Conservation (phyloP, 2,329 filamentous ascomycete genomes). For the Aspergillus tamarii region DNA sequence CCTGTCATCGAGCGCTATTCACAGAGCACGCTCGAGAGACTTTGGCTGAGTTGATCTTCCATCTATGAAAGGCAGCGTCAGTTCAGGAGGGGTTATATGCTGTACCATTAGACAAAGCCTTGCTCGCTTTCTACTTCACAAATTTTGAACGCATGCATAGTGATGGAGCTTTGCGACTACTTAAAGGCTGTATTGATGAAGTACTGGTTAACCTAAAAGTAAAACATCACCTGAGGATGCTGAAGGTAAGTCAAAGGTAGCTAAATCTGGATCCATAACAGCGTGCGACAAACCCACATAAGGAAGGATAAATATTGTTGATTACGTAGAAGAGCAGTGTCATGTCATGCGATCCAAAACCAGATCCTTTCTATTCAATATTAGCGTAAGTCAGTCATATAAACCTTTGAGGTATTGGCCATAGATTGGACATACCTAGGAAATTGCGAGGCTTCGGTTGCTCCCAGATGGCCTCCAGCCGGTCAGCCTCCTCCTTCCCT, state of each 20-base stretch:
- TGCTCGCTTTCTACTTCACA: no score
- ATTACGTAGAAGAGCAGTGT: neutral
- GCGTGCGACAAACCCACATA: neutral
- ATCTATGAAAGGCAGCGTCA: no score
- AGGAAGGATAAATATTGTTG: neutral
- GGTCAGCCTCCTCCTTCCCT: slow-evolving; percentile 29
- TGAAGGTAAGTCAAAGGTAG: neutral
- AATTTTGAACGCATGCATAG: no score
- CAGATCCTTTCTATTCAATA: slow-evolving; percentile 31
- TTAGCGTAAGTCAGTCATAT: neutral
- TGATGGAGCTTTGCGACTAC: neutral
- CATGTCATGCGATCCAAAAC: slow-evolving; percentile 33
- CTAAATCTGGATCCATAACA: neutral
- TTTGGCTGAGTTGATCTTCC: neutral
- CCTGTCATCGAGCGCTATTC: neutral
- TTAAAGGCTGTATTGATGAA: rapidly evolving
- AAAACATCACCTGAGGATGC: neutral
- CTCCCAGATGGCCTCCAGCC: slow-evolving; percentile 32
- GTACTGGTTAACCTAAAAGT: rapidly evolving
- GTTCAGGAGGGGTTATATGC: neutral
- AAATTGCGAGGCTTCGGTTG: slow-evolving; percentile 35
- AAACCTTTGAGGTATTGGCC: neutral
- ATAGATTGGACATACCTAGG: slow-evolving; percentile 25
- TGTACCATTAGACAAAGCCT: no score
- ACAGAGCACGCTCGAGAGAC: neutral